These are phyloP conservation scores for Wallacemonas sp. DNA, from an alignment of 208 protist species.

Conservation along the genomic window DNA sequence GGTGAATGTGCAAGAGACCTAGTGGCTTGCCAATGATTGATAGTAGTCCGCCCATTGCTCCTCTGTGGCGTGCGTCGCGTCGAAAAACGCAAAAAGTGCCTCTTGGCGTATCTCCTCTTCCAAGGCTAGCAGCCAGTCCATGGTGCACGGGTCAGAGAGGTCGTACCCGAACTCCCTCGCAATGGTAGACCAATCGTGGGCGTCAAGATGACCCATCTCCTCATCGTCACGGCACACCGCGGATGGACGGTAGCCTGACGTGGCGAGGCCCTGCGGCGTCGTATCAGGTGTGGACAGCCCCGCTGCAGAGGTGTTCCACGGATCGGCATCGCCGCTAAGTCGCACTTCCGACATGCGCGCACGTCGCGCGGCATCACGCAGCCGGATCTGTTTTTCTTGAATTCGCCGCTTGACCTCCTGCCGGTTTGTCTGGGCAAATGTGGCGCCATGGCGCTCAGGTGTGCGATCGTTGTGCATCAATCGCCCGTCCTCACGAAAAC, in stretches of 20 bases:
- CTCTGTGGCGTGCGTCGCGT: constrained; percentile 1
- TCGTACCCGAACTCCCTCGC: constrained; percentile 63
- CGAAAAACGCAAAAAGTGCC: constrained; percentile 9
- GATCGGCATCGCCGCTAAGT: background rate
- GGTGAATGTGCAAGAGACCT: background rate
- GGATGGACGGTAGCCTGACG: too few species aligned
- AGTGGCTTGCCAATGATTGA: background rate
- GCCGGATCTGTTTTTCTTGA: constrained; percentile 37
- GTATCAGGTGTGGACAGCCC: too few species aligned
- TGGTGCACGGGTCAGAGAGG: constrained; percentile 39
- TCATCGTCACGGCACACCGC: background rate
- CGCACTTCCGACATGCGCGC: constrained; percentile 25
- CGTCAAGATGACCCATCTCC: constrained; percentile 9
- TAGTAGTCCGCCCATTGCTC: constrained; percentile 14
- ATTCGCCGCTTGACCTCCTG: constrained; percentile 63
- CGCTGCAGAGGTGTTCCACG: background rate
- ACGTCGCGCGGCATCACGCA: constrained; percentile 23
- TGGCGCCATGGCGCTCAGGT: constrained; percentile 3
- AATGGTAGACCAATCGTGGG: constrained; percentile 49
- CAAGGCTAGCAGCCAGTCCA: constrained; percentile 62
- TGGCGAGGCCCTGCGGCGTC: too few species aligned
- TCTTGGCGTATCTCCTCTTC: constrained; percentile 86
- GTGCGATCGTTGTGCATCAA: background rate
- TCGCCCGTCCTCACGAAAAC: background rate
- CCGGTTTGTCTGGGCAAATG: constrained; percentile 19